Evolutionary conservation across 2,329 filamentous ascomycete genomes (phyloP), one percentile per base, ranked within the genome.

Genomic region (Hypoxylon sp.): DNA sequence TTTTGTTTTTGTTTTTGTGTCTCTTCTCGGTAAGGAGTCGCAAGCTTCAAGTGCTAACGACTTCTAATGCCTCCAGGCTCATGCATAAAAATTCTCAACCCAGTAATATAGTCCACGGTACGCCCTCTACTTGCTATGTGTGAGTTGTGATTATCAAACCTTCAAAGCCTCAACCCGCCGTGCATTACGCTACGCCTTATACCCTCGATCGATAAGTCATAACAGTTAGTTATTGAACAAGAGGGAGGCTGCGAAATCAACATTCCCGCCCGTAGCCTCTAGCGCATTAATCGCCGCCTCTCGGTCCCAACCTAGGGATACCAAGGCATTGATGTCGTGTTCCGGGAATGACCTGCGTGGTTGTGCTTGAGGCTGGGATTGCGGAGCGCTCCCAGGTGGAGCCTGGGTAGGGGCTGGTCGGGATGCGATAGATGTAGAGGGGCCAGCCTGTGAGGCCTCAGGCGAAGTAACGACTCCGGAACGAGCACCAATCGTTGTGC

Each of bases 211-310:
- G n/a, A n/a, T n/a, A n/a, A 51, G 53, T 22, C 22, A 39, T n/a
- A 39, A 39, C 22, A 52, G n/a, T 13, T 74, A 83, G 49, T 80
- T 79, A 62, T 85, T 80, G 70, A 89, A 92, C 54, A 97, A 85
- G 65, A 97, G 83, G 50, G 90, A 89, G 48, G 93, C 94, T n/a
- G 94, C 94, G 67, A 89, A 87, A 65, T 98, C 92, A 6, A 97
- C 87, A 73, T 98, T 92, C 19, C 95, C 94, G 19, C 89, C 89
- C 15, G 92, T 91, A 28, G 92, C 92, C 72, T 93, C 87, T 53
- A 99, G 81, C 2, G 94, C 93, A 62, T 90, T 88, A 54, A 95
- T 84, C 0, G 94, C 94, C 70, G 92, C 86, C 64, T 91, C 85
- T 55, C 89, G 84, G 1, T 89, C 87, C 68, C 95, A 93, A 0